Evolutionary conservation across 73 alveolate genomes (phyloP).

Genomic region (Stentor coeruleus): DNA sequence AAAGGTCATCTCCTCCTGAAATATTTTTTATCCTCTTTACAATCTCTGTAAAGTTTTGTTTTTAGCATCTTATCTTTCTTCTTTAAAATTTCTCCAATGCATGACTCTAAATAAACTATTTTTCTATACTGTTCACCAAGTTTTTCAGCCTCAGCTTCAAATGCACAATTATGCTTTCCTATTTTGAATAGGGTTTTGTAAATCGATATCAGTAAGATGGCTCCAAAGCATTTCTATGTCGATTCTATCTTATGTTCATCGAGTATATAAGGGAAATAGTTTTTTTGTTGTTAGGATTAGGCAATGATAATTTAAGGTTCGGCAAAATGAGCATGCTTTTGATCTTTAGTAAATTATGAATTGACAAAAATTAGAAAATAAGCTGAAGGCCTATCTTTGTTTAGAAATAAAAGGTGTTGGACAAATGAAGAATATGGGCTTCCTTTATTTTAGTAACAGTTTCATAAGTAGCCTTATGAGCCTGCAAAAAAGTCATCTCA

Average conservation of each 20-base stretch:
- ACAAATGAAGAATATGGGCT: background rate
- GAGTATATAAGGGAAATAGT: background rate
- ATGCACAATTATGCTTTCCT: background rate
- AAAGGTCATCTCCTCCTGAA: too few species aligned
- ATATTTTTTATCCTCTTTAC: slow-evolving; percentile 87
- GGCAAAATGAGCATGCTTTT: background rate
- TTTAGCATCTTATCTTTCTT: slow-evolving; percentile 81
- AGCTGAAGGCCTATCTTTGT: background rate
- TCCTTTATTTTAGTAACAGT: too few species aligned
- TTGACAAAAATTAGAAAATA: too few species aligned
- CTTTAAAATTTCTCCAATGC: slow-evolving; percentile 77
- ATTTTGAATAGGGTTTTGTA: background rate
- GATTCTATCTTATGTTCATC: background rate
- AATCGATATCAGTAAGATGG: background rate
- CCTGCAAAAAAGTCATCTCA: background rate
- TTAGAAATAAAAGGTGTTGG: too few species aligned
- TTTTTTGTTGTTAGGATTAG: background rate
- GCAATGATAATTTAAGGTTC: background rate
- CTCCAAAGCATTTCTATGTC: background rate
- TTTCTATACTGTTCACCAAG: background rate
- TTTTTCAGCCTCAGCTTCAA: background rate
- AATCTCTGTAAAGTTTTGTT: slow-evolving; percentile 84
- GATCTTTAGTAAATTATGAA: background rate
- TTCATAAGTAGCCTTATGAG: background rate
- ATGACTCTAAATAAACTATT: slow-evolving; percentile 51